Percentiles rank a stretch among this genome's conserved stretches.
phyloP scores from a whole-genome alignment of 2,329 filamentous ascomycete species.

The Beauveria medogensis region DNA sequence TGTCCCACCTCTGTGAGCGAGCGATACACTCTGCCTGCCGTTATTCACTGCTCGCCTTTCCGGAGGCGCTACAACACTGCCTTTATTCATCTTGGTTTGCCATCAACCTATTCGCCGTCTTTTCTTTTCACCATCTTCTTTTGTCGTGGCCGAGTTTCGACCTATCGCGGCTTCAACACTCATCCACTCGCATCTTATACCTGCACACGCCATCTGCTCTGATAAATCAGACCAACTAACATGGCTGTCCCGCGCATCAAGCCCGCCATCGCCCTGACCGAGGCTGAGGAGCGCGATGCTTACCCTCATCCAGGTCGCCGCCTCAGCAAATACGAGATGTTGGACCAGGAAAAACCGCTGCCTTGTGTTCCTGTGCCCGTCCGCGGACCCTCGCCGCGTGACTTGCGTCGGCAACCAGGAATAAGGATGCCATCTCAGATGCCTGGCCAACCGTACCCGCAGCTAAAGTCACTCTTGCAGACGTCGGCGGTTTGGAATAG shows the following conservation, averaged over 20 bases:
- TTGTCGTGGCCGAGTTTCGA: no score
- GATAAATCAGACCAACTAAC: background rate
- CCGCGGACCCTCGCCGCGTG: background rate
- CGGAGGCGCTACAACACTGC: background rate
- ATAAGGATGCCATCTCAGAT: background rate
- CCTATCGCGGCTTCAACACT: no score
- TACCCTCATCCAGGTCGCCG: slow-evolving; percentile 10
- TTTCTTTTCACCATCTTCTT: background rate
- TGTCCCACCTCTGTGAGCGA: background rate
- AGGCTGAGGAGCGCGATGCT: slow-evolving; percentile 6
- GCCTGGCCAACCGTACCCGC: background rate
- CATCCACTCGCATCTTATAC: background rate
- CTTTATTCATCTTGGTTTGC: background rate
- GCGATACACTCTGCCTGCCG: background rate
- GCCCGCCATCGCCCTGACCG: slow-evolving; percentile 6
- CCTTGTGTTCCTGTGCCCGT: background rate
- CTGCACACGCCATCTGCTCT: background rate
- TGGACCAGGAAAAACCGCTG: background rate
- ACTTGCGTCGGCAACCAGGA: background rate
- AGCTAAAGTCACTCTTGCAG: background rate
- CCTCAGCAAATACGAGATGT: slow-evolving; percentile 3
- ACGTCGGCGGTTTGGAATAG: background rate
- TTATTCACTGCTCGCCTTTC: background rate
- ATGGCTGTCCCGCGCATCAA: slow-evolving; percentile 5
- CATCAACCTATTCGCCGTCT: background rate